Conservation (phyloP, 352 stramenopile genomes). For the Phytophthora europaea region DNA sequence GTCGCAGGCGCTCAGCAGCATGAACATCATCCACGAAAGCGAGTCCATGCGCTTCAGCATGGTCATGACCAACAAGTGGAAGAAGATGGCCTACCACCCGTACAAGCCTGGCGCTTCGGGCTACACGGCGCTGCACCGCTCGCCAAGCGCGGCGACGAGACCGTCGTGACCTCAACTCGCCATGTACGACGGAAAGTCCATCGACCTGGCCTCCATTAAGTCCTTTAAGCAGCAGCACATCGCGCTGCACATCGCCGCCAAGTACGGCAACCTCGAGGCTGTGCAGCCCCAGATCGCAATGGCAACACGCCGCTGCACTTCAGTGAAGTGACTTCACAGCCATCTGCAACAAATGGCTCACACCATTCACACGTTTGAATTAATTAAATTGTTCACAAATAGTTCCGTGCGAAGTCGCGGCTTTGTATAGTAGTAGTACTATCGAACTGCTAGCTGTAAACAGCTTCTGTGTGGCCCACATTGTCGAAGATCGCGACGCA, state of each 20-base stretch:
- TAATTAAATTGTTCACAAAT: no score
- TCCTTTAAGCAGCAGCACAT: conserved; percentile 83
- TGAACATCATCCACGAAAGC: conserved; percentile 80
- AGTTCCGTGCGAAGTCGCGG: no score
- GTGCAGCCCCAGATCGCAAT: conserved; percentile 71
- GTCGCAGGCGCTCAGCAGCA: conserved; percentile 64
- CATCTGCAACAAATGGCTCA: no score
- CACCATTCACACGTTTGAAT: no score
- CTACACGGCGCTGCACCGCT: conserved; percentile 87
- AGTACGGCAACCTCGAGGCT: conserved; percentile 78
- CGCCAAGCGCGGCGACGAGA: conserved; percentile 73
- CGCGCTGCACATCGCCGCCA: conserved; percentile 84
- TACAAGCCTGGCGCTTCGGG: conserved; percentile 83
- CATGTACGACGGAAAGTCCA: conserved; percentile 85
- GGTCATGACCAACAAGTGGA: conserved; percentile 84
- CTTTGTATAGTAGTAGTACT: no score
- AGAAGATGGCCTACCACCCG: conserved; percentile 85
- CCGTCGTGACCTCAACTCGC: conserved; percentile 73
- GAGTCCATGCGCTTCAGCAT: conserved; percentile 86
- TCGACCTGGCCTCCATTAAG: conserved; percentile 71
- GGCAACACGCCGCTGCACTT: conserved; percentile 89
- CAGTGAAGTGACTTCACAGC: no score
- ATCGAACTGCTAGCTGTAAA: no score
- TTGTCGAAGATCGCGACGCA: no score
- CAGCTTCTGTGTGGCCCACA: no score